A percentile compares a stretch with the other conserved stretches of the same genome.
These are phyloP conservation scores for Arthromyces matolae DNA, from an alignment of 768 basidiomycete genomes.

Conservation along the genomic window DNA sequence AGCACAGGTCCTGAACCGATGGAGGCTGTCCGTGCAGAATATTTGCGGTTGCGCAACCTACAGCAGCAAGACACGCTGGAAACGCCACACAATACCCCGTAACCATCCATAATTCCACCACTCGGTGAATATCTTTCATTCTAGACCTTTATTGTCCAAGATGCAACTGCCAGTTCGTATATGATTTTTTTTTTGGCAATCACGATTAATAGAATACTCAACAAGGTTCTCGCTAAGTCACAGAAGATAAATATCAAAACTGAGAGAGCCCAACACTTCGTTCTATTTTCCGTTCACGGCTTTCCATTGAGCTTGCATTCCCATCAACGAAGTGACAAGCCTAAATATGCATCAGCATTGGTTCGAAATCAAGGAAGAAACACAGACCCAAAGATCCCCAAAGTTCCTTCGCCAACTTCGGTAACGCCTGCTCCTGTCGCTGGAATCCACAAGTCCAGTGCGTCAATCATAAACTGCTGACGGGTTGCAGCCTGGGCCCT, in stretches of 20 bases:
- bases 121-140: no score
- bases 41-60: slow-evolving; percentile 60
- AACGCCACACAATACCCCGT: not conserved
- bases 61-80: slow-evolving; percentile 20
- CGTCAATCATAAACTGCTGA: slow-evolving; percentile 80
- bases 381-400: slow-evolving; percentile 81
- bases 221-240: no score
- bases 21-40: slow-evolving; percentile 68
- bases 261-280: no score
- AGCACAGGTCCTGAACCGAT: slow-evolving; percentile 76
- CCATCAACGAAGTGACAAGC: slow-evolving; percentile 67
- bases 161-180: no score
- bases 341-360: slow-evolving; percentile 32
- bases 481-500: slow-evolving; percentile 65
- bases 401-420: slow-evolving; percentile 75
- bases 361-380: not conserved
- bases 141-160: no score
- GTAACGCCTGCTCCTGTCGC: slow-evolving; percentile 75
- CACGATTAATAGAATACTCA: no score
- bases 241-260: no score
- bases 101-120: no score
- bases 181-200: no score
- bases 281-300: slow-evolving; percentile 43
- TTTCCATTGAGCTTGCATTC: slow-evolving; percentile 63
- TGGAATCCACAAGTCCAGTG: slow-evolving; percentile 87